These are phyloP conservation scores for Xylaria polymorpha DNA, from an alignment of 2,329 filamentous ascomycete species.

Conservation along the genomic window DNA sequence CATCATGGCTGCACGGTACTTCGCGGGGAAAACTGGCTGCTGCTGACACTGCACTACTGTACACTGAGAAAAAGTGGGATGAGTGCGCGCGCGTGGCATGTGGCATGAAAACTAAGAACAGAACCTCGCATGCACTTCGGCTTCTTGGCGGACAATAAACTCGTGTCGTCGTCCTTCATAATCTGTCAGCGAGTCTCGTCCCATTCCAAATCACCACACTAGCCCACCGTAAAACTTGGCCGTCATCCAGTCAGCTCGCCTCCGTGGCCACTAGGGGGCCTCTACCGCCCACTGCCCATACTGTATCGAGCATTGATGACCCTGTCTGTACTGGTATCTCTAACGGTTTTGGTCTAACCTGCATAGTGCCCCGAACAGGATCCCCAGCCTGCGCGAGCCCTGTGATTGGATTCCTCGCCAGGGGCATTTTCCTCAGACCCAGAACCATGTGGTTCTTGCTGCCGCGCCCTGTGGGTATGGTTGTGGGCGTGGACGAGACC, in stretches of 20 bases:
- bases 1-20: constrained; percentile 25
- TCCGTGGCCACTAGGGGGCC: constrained; percentile 22
- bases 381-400: constrained; percentile 9
- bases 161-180: constrained; percentile 30
- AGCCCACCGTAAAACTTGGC: constrained; percentile 29
- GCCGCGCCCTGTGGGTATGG: constrained; percentile 1
- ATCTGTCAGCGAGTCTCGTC: constrained; percentile 37
- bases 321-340: constrained; percentile 22
- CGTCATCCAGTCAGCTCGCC: constrained; percentile 37
- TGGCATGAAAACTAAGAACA: constrained; percentile 32
- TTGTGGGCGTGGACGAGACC: constrained; percentile 8
- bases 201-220: constrained; percentile 39
- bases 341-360: constrained; percentile 27
- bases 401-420: constrained; percentile 32
- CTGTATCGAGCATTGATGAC: constrained; percentile 27
- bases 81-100: constrained; percentile 5
- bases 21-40: constrained; percentile 22
- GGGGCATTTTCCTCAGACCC: constrained; percentile 29
- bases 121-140: constrained; percentile 29
- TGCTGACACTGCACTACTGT: not conserved
- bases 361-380: constrained; percentile 21
- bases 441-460: constrained; percentile 30
- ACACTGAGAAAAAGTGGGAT: constrained; percentile 23
- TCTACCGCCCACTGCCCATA: constrained; percentile 26
- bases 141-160: constrained; percentile 40